These are phyloP conservation scores for Cryptosporidium ryanae DNA, from an alignment of 169 alveolate species.

Conservation along the genomic window DNA sequence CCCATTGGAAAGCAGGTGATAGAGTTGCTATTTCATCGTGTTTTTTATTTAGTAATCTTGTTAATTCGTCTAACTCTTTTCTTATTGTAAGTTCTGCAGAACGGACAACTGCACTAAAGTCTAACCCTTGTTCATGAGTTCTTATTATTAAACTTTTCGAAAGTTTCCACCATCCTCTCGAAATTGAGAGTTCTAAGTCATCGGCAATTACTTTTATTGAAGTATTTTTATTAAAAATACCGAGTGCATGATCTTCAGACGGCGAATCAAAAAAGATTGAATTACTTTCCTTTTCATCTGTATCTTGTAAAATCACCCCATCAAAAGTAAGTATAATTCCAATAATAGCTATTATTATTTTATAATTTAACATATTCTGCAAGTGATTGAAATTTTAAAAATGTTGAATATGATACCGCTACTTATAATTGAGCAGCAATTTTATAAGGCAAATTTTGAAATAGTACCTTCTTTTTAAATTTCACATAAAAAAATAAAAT, in stretches of 20 bases:
- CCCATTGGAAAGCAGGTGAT: conserved; percentile 97
- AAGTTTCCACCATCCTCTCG: conserved; percentile 73
- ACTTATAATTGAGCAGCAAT: no score
- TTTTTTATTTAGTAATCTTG: conserved; percentile 65
- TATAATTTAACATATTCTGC: not conserved
- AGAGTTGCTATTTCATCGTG: conserved; percentile 75
- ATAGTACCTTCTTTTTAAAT: no score
- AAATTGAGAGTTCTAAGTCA: conserved; percentile 49
- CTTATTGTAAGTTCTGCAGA: conserved; percentile 45
- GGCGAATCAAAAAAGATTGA: conserved; percentile 13
- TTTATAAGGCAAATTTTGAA: no score
- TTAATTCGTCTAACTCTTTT: conserved; percentile 73
- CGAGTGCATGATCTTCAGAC: conserved; percentile 41
- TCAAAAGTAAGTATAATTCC: not conserved
- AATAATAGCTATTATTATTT: not conserved
- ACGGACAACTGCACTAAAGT: conserved; percentile 64
- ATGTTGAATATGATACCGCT: not conserved
- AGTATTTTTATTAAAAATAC: not conserved
- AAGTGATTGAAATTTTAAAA: no score
- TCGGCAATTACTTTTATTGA: conserved; percentile 30
- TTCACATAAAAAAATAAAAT: no score
- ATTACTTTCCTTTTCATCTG: not conserved
- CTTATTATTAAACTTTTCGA: conserved; percentile 30
- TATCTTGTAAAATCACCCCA: not conserved
- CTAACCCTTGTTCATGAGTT: conserved; percentile 66